Base-by-base conservation (phyloP, 495 filamentous ascomycete genomes). In the Patellaria atrata region DNA sequence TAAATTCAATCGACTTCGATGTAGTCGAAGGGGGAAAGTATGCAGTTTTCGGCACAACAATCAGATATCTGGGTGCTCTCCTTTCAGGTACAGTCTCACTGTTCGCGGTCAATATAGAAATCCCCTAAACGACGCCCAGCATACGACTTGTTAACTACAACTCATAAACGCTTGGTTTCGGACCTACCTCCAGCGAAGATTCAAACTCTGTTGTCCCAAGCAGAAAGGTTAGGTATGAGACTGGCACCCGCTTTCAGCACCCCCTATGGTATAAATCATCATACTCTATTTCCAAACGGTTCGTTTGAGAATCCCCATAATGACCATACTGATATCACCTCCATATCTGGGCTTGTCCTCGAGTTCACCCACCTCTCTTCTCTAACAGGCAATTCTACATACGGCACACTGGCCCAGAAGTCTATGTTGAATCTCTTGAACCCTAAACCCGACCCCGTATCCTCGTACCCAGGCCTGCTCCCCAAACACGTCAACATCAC, bases 51-150 rank as follows among this genome's bases (percentile, higher is more conserved):
- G 38, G 31, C 9, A 29, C 38, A 3, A 40, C 38, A 1, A 40
- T 40, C 16, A 29, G 38, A 3, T 40, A 40, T 30, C 3, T 40
- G n/a, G 30, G 38, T 5, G 38, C 29, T 1, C 27, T 40, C 29
- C 38, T 40, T 10, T 40, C 38, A n/a, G n/a, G n/a, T n/a, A n/a
- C n/a, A n/a, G n/a, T n/a, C n/a, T n/a, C n/a, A n/a, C n/a, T n/a
- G n/a, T n/a, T n/a, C n/a, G n/a, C n/a, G n/a, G n/a, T n/a, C n/a
- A n/a, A n/a, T n/a, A n/a, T n/a, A n/a, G n/a, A n/a, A n/a, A n/a
- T n/a, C n/a, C n/a, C n/a, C n/a, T n/a, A n/a, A n/a, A n/a, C n/a
- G n/a, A n/a, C n/a, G n/a, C n/a, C n/a, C n/a, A 2, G 38, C 38
- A 19, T 35, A 40, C 19, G 38, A 40, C 28, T 30, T 40, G 3